A percentile compares a stretch with the other conserved stretches of the same genome.
These are phyloP conservation scores for Discostella stelligeroides DNA, from an alignment of 108 stramenopile species.

Conservation along the genomic window DNA sequence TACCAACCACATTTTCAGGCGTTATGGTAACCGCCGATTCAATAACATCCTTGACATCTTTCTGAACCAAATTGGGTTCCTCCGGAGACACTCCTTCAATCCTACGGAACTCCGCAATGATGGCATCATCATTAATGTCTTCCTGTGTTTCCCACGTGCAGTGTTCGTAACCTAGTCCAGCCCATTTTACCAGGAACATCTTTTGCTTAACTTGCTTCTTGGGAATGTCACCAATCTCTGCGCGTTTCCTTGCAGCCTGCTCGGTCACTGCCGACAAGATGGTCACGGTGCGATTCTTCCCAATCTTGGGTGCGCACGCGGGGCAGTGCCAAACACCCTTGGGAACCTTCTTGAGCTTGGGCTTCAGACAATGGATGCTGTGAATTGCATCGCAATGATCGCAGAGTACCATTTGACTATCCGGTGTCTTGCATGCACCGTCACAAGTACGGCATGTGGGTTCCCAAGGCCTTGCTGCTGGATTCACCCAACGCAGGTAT, in stretches of 20 bases:
- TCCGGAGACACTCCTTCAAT: constrained; percentile 75
- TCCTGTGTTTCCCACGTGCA: constrained; percentile 96
- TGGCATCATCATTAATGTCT: constrained; percentile 79
- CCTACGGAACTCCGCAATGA: constrained; percentile 76
- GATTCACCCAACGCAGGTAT: constrained; percentile 83
- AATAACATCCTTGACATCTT: constrained; percentile 57
- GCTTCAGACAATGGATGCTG: constrained; percentile 68
- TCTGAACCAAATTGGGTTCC: constrained; percentile 64
- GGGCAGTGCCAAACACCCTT: constrained; percentile 88
- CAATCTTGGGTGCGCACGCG: constrained; percentile 77
- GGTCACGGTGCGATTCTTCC: constrained; percentile 57
- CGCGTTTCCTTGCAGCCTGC: constrained; percentile 74
- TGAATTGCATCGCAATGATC: constrained; percentile 92
- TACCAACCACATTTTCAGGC: constrained; percentile 67
- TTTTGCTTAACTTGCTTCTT: constrained; percentile 75
- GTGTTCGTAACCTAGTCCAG: constrained; percentile 90
- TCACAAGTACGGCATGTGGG: constrained; percentile 72
- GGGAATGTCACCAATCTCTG: constrained; percentile 81
- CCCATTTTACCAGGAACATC: constrained; percentile 97
- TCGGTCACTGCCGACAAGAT: constrained; percentile 83
- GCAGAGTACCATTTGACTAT: constrained; percentile 76
- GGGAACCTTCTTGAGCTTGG: constrained; percentile 76
- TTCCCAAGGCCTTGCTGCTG: constrained; percentile 90
- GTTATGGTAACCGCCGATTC: constrained; percentile 56
- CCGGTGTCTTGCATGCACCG: constrained; percentile 70